Evolutionary conservation across 1,284 basidiomycete species (phyloP).

Genomic region (Moniliophthora roreri): DNA sequence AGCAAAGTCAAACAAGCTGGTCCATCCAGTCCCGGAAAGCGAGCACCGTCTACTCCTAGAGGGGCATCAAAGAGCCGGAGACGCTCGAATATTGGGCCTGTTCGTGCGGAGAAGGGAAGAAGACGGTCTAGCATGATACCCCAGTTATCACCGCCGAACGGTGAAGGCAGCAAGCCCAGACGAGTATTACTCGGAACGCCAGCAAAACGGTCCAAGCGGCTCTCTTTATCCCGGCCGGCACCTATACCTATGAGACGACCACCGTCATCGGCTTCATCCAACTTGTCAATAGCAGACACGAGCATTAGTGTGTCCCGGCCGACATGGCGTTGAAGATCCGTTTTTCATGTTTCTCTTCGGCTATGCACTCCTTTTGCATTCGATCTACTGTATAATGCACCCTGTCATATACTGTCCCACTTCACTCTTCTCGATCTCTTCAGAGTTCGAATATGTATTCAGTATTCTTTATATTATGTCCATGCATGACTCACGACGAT

Average conservation of each 20-base stretch:
- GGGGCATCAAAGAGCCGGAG: slow-evolving; percentile 47
- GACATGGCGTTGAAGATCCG: slow-evolving; percentile 1
- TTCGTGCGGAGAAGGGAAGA: slow-evolving; percentile 67
- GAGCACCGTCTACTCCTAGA: slow-evolving; percentile 49
- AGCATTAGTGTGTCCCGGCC: background rate
- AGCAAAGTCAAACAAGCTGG: slow-evolving; percentile 9
- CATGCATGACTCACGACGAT: no score
- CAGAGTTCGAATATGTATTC: no score
- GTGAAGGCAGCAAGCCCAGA: slow-evolving; percentile 33
- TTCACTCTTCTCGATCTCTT: no score
- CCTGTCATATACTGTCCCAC: no score
- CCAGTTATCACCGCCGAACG: slow-evolving; percentile 48
- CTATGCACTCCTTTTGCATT: no score
- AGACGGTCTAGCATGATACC: slow-evolving; percentile 78
- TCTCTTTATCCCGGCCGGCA: slow-evolving; percentile 45
- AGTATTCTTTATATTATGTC: no score
- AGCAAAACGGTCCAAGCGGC: slow-evolving; percentile 60
- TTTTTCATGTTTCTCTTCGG: no score
- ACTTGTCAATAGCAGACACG: background rate
- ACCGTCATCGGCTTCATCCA: slow-evolving; percentile 1
- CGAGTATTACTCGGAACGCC: slow-evolving; percentile 52
- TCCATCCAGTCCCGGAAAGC: slow-evolving; percentile 45
- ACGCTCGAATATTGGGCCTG: slow-evolving; percentile 70
- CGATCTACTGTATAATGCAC: no score
- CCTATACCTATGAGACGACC: background rate